Conservation (phyloP, 2,329 filamentous ascomycete species). For the Pseudogymnoascus sp. region DNA sequence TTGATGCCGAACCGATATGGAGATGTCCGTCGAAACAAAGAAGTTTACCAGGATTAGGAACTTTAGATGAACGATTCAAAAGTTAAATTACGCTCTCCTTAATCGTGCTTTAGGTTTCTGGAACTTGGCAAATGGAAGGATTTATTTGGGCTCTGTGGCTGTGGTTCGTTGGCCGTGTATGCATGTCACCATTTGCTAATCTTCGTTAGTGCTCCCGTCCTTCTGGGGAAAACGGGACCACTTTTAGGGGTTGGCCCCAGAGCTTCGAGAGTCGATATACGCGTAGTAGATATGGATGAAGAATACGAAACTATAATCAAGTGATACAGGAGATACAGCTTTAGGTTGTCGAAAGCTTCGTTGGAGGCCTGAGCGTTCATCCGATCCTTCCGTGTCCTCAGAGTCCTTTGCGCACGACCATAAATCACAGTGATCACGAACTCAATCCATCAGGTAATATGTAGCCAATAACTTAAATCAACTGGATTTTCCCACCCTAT, state of each 20-base stretch:
- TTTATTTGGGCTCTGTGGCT: neutral
- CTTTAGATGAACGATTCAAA: neutral
- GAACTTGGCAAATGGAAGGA: neutral
- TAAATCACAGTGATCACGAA: neutral
- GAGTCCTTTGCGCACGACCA: neutral
- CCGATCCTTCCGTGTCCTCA: neutral
- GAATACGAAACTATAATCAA: neutral
- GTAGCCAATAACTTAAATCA: neutral
- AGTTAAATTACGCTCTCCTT: neutral
- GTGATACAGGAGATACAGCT: neutral
- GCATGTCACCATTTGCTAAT: constrained; percentile 2
- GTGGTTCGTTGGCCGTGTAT: neutral
- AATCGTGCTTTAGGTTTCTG: neutral
- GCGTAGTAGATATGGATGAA: neutral
- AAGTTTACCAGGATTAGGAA: neutral
- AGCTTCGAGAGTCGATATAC: neutral
- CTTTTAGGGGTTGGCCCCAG: neutral
- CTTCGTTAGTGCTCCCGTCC: neutral
- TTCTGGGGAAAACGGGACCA: neutral
- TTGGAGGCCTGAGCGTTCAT: neutral
- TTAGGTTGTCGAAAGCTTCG: neutral
- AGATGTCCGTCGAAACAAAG: neutral
- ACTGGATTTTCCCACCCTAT: neutral
- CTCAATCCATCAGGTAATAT: neutral
- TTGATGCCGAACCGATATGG: neutral